These are phyloP conservation scores for Aspergillus bombycis DNA, from an alignment of 2,329 filamentous ascomycete species.

Conservation along the genomic window DNA sequence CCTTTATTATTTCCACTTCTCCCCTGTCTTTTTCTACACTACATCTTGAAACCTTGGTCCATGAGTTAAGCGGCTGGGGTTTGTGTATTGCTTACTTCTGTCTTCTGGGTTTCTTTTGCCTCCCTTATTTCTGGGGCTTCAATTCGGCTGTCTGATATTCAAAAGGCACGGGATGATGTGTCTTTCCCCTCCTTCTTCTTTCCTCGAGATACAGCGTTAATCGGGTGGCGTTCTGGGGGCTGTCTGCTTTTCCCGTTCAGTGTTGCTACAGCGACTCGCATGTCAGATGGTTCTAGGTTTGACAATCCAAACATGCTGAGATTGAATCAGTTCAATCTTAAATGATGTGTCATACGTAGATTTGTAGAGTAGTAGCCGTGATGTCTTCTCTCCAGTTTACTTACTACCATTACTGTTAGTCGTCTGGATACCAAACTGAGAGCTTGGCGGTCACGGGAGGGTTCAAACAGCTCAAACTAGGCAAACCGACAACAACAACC, in stretches of 20 bases:
- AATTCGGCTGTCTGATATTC: slow-evolving; percentile 25
- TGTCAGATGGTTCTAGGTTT: slow-evolving; percentile 10
- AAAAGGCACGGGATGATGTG: slow-evolving; percentile 15
- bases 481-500: slow-evolving; percentile 23
- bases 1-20: slow-evolving; percentile 15
- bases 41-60: neutral
- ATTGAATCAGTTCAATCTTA: slow-evolving; percentile 6
- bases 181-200: slow-evolving; percentile 9
- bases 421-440: neutral
- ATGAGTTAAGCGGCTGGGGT: slow-evolving; percentile 3
- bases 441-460: slow-evolving; percentile 21
- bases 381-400: neutral
- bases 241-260: slow-evolving; percentile 11
- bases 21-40: neutral
- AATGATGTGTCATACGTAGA: neutral
- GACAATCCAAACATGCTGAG: slow-evolving; percentile 9
- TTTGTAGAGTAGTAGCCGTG: neutral
- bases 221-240: slow-evolving; percentile 26
- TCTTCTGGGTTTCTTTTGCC: slow-evolving; percentile 7
- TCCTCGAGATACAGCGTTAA: slow-evolving; percentile 1
- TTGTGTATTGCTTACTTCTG: slow-evolving; percentile 13
- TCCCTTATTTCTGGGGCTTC: slow-evolving; percentile 12
- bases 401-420: neutral
- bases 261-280: slow-evolving; percentile 3
- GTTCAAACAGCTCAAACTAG: slow-evolving; percentile 27